Evolutionary conservation across 2,329 filamentous ascomycete genomes (phyloP), one percentile per base, ranked within the genome.

Genomic region (Aspergillus oerlinghausenensis): DNA sequence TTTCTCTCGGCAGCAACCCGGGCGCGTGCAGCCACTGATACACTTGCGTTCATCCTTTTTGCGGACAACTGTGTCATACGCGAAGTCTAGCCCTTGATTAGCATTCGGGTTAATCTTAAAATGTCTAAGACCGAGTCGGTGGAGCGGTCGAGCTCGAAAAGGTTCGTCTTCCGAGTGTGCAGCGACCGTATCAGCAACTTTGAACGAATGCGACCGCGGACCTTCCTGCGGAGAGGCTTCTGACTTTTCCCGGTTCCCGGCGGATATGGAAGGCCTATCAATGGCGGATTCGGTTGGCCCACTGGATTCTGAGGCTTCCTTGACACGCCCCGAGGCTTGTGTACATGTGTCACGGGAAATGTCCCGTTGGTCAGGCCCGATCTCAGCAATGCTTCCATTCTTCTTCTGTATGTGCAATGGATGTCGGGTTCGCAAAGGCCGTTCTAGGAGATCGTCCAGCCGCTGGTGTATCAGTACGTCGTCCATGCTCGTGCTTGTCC

Each of bases 21-120:
- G 79, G 52, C 88, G 84, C 2, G 85, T 87, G 69, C 92, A 96
- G 11, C 89, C 89, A 2, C 85, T 81, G 9, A 96, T 78, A 58
- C 84, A 87, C 51, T 86, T 84, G 38, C 90, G 86, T 43, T 88
- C 84, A 9, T 84, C 82, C 61, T 82, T 87, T 54, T 83, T 84
- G 52, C 92, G 86, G 14, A 95, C 82, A 0, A 92, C 87, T 57
- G 93, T 88, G 1, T 82, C 78, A 68, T 85, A 96, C 10, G 90
- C 90, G 71, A 84, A 90, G 54, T 86, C 82, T 47, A 85, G 77
- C 1, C 89, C 89, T 45, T 88, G 81, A 61, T 92, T 93, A 63
- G 79, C 82, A 4, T 78, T 76, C 0, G 90, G 87, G 61, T 96
- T 96, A 64, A 94, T 79, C 69, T 88, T 93, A 78, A 96, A 97